Percentiles rank a stretch among this genome's conserved stretches.
Conservation (phyloP, 2,329 filamentous ascomycete species). For the Monosporascus sp. region DNA sequence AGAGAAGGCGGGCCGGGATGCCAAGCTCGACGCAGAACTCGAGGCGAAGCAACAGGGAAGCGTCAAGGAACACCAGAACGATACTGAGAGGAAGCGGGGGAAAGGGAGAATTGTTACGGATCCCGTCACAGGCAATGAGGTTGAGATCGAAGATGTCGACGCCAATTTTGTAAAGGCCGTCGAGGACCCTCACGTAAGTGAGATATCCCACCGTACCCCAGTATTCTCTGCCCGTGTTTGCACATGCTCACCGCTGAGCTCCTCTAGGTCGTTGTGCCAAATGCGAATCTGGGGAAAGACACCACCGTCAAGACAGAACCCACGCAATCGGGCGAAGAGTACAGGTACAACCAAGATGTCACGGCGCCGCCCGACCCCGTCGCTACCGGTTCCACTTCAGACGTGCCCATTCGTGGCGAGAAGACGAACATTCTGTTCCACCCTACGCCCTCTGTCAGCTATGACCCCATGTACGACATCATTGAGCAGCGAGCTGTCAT, state of each 20-base stretch:
- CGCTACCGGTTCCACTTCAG: conserved; percentile 74
- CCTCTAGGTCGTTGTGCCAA: conserved; percentile 70
- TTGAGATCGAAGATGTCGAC: conserved; percentile 79
- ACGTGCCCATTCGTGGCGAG: conserved; percentile 92
- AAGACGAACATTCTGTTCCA: conserved; percentile 97
- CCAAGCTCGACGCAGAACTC: conserved; percentile 57
- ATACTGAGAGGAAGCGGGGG: conserved; percentile 30
- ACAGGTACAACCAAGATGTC: conserved; percentile 79
- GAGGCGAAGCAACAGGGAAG: conserved; percentile 25
- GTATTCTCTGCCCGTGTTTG: too few relatives aligned
- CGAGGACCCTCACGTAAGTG: conserved; percentile 61
- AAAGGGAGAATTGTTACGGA: conserved; percentile 73
- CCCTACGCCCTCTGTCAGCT: conserved; percentile 84
- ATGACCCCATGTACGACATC: conserved; percentile 76
- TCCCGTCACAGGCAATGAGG: conserved; percentile 79
- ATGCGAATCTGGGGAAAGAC: conserved; percentile 75
- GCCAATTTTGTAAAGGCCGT: conserved; percentile 62
- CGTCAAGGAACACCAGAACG: conserved; percentile 37
- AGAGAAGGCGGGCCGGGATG: conserved; percentile 73
- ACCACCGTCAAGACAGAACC: conserved; percentile 68
- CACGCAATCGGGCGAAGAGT: conserved; percentile 69
- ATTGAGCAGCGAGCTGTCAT: conserved; percentile 70
- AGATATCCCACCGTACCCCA: not conserved
- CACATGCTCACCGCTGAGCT: not conserved
- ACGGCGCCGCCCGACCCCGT: conserved; percentile 88